Conservation (phyloP, 2,329 filamentous ascomycete species). For the Dactylonectria estremocensis region DNA sequence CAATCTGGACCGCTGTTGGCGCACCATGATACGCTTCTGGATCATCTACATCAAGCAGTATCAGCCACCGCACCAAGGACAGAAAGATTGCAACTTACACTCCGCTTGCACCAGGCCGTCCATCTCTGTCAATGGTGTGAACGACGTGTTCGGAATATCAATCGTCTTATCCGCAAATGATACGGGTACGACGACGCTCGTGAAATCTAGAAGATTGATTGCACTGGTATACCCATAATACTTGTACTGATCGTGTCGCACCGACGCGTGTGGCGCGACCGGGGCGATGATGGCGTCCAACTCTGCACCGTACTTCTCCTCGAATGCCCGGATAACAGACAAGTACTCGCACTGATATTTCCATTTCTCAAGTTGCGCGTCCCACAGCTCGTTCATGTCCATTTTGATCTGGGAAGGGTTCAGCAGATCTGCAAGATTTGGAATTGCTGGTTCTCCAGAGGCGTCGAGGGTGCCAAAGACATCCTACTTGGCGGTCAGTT, state of each 20-base stretch:
- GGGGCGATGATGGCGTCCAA: constrained; percentile 59
- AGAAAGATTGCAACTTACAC: constrained; percentile 37
- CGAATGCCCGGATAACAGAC: constrained; percentile 36
- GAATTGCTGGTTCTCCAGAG: constrained; percentile 56
- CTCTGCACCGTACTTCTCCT: constrained; percentile 39
- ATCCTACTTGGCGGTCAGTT: constrained; percentile 39
- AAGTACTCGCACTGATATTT: constrained; percentile 54
- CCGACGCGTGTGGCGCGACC: constrained; percentile 58
- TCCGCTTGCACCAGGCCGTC: constrained; percentile 43
- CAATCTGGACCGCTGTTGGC: constrained; percentile 46
- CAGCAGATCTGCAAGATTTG: constrained; percentile 47
- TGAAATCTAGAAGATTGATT: constrained; percentile 58
- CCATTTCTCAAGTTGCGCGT: constrained; percentile 52
- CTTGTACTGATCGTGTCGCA: constrained; percentile 54
- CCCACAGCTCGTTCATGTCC: constrained; percentile 46
- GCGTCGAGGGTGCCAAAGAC: constrained; percentile 45
- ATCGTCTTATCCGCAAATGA: constrained; percentile 58
- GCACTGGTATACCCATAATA: constrained; percentile 57
- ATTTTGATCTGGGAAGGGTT: constrained; percentile 40
- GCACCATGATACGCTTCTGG: constrained; percentile 46
- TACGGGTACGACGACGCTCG: constrained; percentile 61
- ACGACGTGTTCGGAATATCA: constrained; percentile 47
- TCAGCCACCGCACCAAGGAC: neutral
- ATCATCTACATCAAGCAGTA: constrained; percentile 25
- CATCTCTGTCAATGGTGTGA: constrained; percentile 38